Conservation (phyloP, 805 yeast species). For the Candida fluviatilis region DNA sequence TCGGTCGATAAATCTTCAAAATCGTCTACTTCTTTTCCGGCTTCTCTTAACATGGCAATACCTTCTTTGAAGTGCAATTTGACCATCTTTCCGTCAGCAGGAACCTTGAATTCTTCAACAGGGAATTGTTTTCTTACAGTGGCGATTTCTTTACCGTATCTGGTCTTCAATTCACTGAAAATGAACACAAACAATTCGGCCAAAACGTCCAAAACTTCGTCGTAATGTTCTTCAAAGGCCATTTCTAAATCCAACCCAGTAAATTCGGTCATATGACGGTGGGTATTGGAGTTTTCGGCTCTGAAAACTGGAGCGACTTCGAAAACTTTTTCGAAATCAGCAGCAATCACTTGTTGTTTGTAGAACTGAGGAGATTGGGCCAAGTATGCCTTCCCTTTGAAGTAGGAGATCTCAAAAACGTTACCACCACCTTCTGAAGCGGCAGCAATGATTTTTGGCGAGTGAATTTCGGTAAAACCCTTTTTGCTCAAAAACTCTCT, state of each 20-base stretch:
- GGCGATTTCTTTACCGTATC: conserved; percentile 83
- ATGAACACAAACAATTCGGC: conserved; percentile 81
- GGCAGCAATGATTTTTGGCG: conserved; percentile 93
- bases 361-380: conserved; percentile 98
- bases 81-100: conserved; percentile 91
- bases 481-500: conserved; percentile 73
- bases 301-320: conserved; percentile 98
- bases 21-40: conserved; percentile 82
- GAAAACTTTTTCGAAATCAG: conserved; percentile 93
- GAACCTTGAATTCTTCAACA: conserved; percentile 94
- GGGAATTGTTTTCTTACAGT: conserved; percentile 92
- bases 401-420: conserved; percentile 90
- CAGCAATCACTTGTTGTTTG: conserved; percentile 97
- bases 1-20: conserved; percentile 91
- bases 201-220: conserved; percentile 69
- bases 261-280: conserved; percentile 99
- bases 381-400: conserved; percentile 86
- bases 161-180: conserved; percentile 73
- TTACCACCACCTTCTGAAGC: conserved; percentile 98
- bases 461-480: conserved; percentile 86
- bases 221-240: conserved; percentile 98
- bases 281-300: conserved; percentile 98
- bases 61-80: conserved; percentile 89
- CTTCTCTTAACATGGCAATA: conserved; percentile 76
- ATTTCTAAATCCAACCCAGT: conserved; percentile 96